Percentiles rank a stretch among this genome's conserved stretches.
Conservation (phyloP, 2,329 filamentous ascomycete genomes). For the Alternaria incomplexa region DNA sequence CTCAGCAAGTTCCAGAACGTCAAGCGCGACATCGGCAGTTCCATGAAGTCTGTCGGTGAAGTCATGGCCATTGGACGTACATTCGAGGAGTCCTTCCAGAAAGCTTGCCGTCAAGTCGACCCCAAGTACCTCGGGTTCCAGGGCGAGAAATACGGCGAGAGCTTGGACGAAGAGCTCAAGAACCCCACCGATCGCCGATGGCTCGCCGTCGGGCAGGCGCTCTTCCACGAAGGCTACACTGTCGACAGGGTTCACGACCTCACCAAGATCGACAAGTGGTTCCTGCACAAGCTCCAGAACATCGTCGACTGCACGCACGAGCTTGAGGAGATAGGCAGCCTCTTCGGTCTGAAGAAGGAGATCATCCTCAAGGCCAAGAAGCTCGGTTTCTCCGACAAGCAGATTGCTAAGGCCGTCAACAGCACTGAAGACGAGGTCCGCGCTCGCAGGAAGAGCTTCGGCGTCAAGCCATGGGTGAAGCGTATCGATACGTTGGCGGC, state of each 20-base stretch:
- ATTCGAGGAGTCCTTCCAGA: slow-evolving; percentile 99
- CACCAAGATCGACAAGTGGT: slow-evolving; percentile 99
- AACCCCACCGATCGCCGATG: slow-evolving; percentile 97
- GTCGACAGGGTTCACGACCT: slow-evolving; percentile 91
- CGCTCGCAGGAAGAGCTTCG: slow-evolving; percentile 81
- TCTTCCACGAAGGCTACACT: slow-evolving; percentile 95
- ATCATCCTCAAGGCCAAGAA: slow-evolving; percentile 93
- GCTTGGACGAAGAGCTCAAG: slow-evolving; percentile 85
- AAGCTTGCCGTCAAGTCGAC: slow-evolving; percentile 96
- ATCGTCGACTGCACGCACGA: slow-evolving; percentile 89
- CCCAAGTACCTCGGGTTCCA: slow-evolving; percentile 92
- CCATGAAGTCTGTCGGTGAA: slow-evolving; percentile 99
- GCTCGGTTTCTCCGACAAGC: slow-evolving; percentile 94
- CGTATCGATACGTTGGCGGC: slow-evolving; percentile 97
- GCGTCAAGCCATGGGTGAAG: slow-evolving; percentile 95
- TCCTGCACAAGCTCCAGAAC: slow-evolving; percentile 97
- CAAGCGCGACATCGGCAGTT: slow-evolving; percentile 93
- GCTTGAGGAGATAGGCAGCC: slow-evolving; percentile 80
- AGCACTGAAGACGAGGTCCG: slow-evolving; percentile 90
- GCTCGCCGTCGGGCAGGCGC: slow-evolving; percentile 96
- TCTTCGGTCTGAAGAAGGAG: slow-evolving; percentile 86
- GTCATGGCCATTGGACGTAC: slow-evolving; percentile 99
- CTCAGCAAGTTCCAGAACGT: slow-evolving; percentile 99
- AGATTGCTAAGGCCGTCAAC: slow-evolving; percentile 86
- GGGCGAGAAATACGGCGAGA: slow-evolving; percentile 84